These are phyloP conservation scores for Fusarium anthophilum DNA, from an alignment of 2,329 filamentous ascomycete species.

Conservation along the genomic window DNA sequence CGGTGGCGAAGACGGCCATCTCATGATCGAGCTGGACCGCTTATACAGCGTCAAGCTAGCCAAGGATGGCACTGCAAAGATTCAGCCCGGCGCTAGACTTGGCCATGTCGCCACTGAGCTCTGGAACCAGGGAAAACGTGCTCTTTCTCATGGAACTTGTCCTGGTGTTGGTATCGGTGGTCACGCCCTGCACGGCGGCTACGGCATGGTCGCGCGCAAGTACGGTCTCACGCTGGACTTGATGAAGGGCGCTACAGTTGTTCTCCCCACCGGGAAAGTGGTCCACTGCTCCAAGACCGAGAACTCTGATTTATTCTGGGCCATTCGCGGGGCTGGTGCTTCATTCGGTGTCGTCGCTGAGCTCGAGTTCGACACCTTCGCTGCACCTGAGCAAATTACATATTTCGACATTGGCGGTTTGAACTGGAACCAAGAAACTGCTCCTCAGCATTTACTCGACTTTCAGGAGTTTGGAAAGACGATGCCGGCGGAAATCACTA, in stretches of 20 bases:
- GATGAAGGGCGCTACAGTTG: slow-evolving; percentile 44
- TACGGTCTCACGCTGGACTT: slow-evolving; percentile 44
- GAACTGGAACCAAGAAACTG: slow-evolving; percentile 33
- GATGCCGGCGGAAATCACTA: slow-evolving; percentile 42
- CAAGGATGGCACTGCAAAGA: slow-evolving; percentile 34
- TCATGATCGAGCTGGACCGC: slow-evolving; percentile 54
- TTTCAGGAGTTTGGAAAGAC: slow-evolving; percentile 45
- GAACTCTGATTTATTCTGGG: slow-evolving; percentile 44
- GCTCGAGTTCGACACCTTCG: slow-evolving; percentile 43
- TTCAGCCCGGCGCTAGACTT: slow-evolving; percentile 58
- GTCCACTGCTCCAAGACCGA: slow-evolving; percentile 41
- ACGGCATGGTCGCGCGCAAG: slow-evolving; percentile 46
- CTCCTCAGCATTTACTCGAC: slow-evolving; percentile 30
- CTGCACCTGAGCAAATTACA: slow-evolving; percentile 28
- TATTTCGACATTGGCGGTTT: slow-evolving; percentile 37
- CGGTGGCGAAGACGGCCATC: slow-evolving; percentile 53
- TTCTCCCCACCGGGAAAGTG: slow-evolving; percentile 40
- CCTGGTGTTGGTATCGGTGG: slow-evolving; percentile 50
- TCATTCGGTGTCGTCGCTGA: slow-evolving; percentile 47
- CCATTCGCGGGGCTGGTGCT: slow-evolving; percentile 44
- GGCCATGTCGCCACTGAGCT: slow-evolving; percentile 58
- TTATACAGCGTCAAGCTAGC: slow-evolving; percentile 48
- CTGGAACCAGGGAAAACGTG: slow-evolving; percentile 52
- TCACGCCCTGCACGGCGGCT: slow-evolving; percentile 45
- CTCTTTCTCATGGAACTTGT: slow-evolving; percentile 62